Base-by-base conservation (phyloP, 768 basidiomycete genomes). In the Rossbeevera mucosa region DNA sequence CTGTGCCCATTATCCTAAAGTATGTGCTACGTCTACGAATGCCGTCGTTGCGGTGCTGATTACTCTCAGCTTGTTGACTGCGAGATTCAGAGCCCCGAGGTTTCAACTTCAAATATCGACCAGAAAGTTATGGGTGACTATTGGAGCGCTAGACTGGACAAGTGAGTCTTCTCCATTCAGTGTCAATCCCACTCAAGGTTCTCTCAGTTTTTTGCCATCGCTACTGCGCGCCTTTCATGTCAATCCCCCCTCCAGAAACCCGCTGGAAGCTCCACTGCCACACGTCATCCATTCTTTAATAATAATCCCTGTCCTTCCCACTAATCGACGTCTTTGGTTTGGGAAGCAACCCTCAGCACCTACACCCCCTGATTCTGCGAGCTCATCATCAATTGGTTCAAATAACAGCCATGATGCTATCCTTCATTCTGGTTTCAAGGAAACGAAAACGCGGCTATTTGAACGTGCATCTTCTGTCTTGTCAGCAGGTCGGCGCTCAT, bases 271-370 rank as follows among this genome's bases (percentile, higher is more conserved):
- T 0, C 91, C 94, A 0, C 70, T 96, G 29, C 84, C 88, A 1
- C 88, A 95, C 55, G 77, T 85, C 48, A 85, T 95, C 36, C 90
- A 96, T 63, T 74, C 82, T 9, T 77, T 96, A 42, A 88, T 94
- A 54, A 80, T 78, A 29, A 80, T 94, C 51, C 94, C 94, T 40
- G 74, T 90, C 49, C 70, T 75, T 30, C 67, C 82, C 12, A 67
- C 76, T 44, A 75, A 86, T 48, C 80, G 76, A 47, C 58, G 73
- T 28, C 63, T 78, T 38, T 91, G 91, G 90, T 81, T 90, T 54
- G 81, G 76, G 42, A 63, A 68, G 57, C 62, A 68, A 53, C 48
- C 66, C n/a, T 71, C 69, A 25, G 71, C 62, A 51, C 58, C 74
- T 38, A 38, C 36, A 18, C 48, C 71, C 24, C 66, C 64, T 52